A percentile compares a stretch with the other conserved stretches of the same genome.
Conservation (phyloP, 805 yeast species). For the Ogataea wickerhamii region DNA sequence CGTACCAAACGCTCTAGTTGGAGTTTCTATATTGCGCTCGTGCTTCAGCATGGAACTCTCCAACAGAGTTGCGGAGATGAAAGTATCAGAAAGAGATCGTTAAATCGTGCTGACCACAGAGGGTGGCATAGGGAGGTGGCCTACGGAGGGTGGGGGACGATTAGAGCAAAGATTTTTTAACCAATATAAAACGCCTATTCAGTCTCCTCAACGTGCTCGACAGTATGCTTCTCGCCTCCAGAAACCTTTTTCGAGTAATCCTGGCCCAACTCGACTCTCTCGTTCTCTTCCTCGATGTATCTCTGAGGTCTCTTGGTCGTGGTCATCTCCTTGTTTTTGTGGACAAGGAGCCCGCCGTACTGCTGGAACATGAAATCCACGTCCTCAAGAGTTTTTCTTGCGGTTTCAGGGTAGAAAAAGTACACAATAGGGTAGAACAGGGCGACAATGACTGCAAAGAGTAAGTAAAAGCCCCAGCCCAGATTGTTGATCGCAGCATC, state of each 20-base stretch:
- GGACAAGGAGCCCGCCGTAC: slow-evolving; percentile 2
- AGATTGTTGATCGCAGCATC: slow-evolving; percentile 50
- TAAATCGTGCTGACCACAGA: too few species aligned
- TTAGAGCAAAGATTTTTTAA: too few species aligned
- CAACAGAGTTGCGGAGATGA: too few species aligned
- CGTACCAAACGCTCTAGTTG: too few species aligned
- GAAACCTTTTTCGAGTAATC: neutral
- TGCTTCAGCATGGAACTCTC: too few species aligned
- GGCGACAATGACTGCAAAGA: slow-evolving; percentile 62
- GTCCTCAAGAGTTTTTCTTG: slow-evolving; percentile 69
- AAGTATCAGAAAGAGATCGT: too few species aligned
- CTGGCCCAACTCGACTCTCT: slow-evolving; percentile 1
- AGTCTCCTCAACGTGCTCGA: slow-evolving; percentile 1
- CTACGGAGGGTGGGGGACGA: too few species aligned
- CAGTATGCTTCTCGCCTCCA: neutral
- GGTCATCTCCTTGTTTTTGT: slow-evolving; percentile 1
- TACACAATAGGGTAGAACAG: slow-evolving; percentile 56
- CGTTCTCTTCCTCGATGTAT: neutral
- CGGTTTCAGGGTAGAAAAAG: slow-evolving; percentile 72
- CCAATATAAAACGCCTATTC: too few species aligned
- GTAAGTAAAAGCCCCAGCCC: slow-evolving; percentile 62
- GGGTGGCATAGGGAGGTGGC: too few species aligned
- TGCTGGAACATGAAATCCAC: slow-evolving; percentile 54
- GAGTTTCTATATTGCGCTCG: too few species aligned
- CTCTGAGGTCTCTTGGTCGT: slow-evolving; percentile 1